Percentiles rank a stretch among this genome's conserved stretches.
These are phyloP conservation scores for Phialophora tarda DNA, from an alignment of 2,329 filamentous ascomycete species.

Conservation along the genomic window DNA sequence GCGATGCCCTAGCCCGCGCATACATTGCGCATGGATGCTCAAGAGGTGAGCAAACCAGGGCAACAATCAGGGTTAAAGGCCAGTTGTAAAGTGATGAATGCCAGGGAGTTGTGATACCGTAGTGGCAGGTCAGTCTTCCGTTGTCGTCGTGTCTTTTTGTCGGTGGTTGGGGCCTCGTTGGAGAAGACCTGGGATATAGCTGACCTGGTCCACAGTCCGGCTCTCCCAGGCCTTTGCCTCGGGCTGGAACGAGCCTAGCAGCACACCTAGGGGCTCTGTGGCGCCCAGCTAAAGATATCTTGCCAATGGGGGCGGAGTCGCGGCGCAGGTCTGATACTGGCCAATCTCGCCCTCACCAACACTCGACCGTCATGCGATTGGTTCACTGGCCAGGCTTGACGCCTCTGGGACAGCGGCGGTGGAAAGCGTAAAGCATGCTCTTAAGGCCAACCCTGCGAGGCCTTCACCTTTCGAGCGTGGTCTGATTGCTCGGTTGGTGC, in stretches of 20 bases:
- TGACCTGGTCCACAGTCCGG: constrained; percentile 23
- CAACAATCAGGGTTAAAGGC: constrained; percentile 26
- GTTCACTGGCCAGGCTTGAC: constrained; percentile 18
- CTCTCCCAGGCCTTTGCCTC: constrained; percentile 15
- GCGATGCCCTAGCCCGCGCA: constrained; percentile 22
- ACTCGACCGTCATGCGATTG: constrained; percentile 25
- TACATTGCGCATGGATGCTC: constrained; percentile 32
- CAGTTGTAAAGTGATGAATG: constrained; percentile 17
- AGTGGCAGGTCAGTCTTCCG: constrained; percentile 21
- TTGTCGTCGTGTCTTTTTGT: constrained; percentile 24
- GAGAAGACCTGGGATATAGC: constrained; percentile 32
- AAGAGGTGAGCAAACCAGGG: constrained; percentile 16
- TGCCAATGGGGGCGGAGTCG: constrained; percentile 35
- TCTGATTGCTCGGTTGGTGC: not conserved
- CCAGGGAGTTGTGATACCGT: constrained; percentile 8
- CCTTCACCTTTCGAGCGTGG: constrained; percentile 13
- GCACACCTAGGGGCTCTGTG: constrained; percentile 23
- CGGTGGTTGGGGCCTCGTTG: constrained; percentile 34
- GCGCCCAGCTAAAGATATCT: constrained; percentile 37
- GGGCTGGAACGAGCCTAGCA: constrained; percentile 31
- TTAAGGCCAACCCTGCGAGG: constrained; percentile 26
- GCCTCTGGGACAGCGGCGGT: constrained; percentile 12
- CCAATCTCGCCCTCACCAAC: constrained; percentile 25
- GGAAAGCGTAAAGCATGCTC: constrained; percentile 6
- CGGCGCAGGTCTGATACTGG: constrained; percentile 34